These are phyloP conservation scores for Eimeria tenella DNA, from an alignment of 169 alveolate species.

Conservation along the genomic window DNA sequence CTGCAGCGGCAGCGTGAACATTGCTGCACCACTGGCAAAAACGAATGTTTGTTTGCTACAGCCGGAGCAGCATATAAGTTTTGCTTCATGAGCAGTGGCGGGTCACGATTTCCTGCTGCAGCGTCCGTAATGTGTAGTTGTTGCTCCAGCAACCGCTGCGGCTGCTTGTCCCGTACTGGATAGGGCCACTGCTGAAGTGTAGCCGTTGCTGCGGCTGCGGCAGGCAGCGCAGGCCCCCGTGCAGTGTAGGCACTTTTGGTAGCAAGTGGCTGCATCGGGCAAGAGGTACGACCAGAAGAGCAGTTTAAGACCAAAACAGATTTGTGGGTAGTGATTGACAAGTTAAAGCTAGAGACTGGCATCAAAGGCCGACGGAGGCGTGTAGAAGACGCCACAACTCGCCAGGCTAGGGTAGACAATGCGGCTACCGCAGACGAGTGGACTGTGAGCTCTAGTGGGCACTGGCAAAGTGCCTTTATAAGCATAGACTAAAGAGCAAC, in stretches of 20 bases:
- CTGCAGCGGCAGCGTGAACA: slow-evolving; percentile 26
- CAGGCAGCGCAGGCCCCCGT: neutral
- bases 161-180: neutral
- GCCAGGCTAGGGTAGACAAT: too few species aligned
- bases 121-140: neutral
- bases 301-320: too few species aligned
- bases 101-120: neutral
- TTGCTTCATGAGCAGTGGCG: neutral
- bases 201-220: neutral
- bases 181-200: too few species aligned
- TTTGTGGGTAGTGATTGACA: too few species aligned
- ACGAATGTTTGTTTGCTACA: slow-evolving; percentile 9
- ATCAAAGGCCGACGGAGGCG: too few species aligned
- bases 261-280: neutral
- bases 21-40: slow-evolving; percentile 48
- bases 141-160: slow-evolving; percentile 19
- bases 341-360: too few species aligned
- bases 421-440: too few species aligned
- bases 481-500: too few species aligned
- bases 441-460: too few species aligned
- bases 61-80: slow-evolving; percentile 45
- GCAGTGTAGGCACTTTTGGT: neutral
- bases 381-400: too few species aligned
- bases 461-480: too few species aligned
- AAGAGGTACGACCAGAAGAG: neutral